Evolutionary conservation across 2,329 filamentous ascomycete species (phyloP).

Genomic region (Penicillium janthinellum): DNA sequence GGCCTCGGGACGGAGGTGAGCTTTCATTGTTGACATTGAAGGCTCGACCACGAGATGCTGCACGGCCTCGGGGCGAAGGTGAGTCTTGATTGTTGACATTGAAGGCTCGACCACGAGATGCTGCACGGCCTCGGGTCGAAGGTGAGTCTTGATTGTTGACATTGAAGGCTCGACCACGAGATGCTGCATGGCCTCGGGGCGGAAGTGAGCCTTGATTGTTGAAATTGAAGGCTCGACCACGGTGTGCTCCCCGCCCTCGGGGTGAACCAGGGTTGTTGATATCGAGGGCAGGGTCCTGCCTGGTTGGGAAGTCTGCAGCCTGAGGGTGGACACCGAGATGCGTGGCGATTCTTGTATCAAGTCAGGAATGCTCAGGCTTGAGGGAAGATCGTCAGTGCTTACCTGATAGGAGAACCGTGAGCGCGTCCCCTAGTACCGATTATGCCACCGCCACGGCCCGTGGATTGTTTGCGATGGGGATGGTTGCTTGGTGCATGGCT

Average conservation of each 20-base stretch:
- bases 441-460: conserved; percentile 31
- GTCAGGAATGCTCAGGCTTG: background rate
- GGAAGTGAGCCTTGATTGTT: too few species aligned
- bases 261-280: background rate
- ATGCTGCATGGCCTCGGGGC: too few species aligned
- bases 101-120: background rate
- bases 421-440: conserved; percentile 25
- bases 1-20: too few species aligned
- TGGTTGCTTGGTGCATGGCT: background rate
- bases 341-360: background rate
- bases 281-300: background rate
- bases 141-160: too few species aligned
- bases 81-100: too few species aligned
- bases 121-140: too few species aligned
- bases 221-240: background rate
- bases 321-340: background rate
- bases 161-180: background rate
- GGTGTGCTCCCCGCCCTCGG: background rate
- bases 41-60: background rate
- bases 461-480: background rate
- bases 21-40: too few species aligned
- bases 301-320: background rate
- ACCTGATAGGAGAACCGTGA: background rate
- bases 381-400: background rate
- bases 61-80: too few species aligned